A percentile compares a stretch with the other conserved stretches of the same genome.
Conservation (phyloP, 257 asterid species). For the Solanum corneliomulleri region DNA sequence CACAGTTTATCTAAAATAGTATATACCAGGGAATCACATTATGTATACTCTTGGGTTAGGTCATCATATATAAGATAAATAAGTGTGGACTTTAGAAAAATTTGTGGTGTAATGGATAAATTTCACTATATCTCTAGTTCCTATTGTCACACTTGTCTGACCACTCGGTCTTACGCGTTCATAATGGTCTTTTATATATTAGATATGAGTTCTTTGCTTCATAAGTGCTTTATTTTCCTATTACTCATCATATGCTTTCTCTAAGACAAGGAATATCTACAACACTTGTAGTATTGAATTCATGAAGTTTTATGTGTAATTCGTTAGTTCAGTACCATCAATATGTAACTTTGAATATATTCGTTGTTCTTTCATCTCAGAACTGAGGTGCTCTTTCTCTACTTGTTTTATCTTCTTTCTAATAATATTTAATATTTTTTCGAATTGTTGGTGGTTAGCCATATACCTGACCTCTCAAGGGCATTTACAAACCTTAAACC, state of each 20-base stretch:
- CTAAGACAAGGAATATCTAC: neutral
- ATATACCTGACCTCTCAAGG: neutral
- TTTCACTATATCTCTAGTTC: neutral
- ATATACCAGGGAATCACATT: neutral
- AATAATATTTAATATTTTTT: neutral
- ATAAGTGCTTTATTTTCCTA: neutral
- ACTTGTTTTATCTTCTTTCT: neutral
- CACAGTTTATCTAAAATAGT: neutral
- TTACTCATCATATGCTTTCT: neutral
- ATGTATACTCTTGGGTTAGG: neutral
- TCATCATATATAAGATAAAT: neutral
- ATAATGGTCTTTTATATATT: neutral
- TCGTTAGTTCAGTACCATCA: neutral
- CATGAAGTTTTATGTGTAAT: neutral
- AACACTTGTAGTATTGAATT: neutral
- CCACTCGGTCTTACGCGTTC: neutral
- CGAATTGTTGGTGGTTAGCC: neutral
- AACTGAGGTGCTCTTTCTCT: neutral
- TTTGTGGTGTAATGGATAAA: neutral
- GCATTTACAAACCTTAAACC: neutral
- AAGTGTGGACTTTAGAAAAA: neutral
- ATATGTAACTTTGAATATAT: neutral
- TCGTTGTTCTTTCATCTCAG: neutral
- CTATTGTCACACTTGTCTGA: neutral
- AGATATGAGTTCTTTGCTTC: neutral